These are phyloP conservation scores for Pseudocercospora pini-densiflorae DNA, from an alignment of 2,329 filamentous ascomycete species.

Conservation along the genomic window DNA sequence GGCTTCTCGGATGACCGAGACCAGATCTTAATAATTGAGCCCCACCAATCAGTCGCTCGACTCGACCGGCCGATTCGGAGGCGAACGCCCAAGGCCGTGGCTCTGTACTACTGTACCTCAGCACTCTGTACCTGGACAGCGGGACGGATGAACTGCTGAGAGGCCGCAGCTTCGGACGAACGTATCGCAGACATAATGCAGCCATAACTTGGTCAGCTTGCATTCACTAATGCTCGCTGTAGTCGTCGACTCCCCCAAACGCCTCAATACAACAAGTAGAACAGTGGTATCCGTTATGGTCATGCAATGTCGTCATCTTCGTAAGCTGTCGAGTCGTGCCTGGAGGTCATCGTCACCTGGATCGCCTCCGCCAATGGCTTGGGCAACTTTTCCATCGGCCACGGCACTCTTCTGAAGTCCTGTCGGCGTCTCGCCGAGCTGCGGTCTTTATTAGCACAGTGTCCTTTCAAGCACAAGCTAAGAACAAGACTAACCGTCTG, in stretches of 20 bases:
- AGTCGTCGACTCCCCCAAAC: background rate
- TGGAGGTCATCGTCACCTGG: slow-evolving; percentile 85
- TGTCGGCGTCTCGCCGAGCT: slow-evolving; percentile 91
- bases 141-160: background rate
- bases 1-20: background rate
- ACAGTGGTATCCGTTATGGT: slow-evolving; percentile 2
- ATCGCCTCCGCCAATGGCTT: slow-evolving; percentile 76
- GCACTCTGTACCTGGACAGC: background rate
- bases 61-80: background rate
- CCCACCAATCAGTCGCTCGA: background rate
- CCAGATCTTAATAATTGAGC: background rate
- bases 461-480: background rate
- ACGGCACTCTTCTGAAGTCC: slow-evolving; percentile 76
- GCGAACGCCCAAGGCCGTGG: background rate
- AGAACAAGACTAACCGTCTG: slow-evolving; percentile 71
- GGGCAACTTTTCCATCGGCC: slow-evolving; percentile 78
- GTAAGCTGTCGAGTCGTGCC: slow-evolving; percentile 84
- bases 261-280: background rate
- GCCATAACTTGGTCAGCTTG: too few relatives aligned
- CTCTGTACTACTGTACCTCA: background rate
- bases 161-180: background rate
- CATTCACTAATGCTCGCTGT: background rate
- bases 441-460: slow-evolving; percentile 24
- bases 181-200: background rate
- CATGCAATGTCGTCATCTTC: slow-evolving; percentile 36